Conservation (phyloP, 179 eudicot genomes). For the Carnegiea gigantea region DNA sequence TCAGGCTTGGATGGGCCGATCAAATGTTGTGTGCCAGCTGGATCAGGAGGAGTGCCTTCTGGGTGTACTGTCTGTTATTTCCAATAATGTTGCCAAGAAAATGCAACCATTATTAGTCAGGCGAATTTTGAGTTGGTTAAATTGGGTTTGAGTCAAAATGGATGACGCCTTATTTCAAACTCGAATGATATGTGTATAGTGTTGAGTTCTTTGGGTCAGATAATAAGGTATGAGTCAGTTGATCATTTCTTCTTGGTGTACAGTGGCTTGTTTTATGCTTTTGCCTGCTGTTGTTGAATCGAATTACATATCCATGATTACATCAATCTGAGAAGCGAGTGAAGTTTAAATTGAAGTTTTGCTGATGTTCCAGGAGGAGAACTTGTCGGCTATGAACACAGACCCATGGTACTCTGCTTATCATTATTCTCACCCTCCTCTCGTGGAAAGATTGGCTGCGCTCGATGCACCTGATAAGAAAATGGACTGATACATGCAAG, state of each 20-base stretch:
- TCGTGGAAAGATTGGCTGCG: slow-evolving; percentile 86
- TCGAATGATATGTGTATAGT: not conserved
- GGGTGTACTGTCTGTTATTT: not conserved
- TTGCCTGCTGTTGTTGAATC: not conserved
- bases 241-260: not conserved
- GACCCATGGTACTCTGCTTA: slow-evolving; percentile 98
- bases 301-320: not conserved
- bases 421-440: slow-evolving; percentile 94
- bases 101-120: not conserved
- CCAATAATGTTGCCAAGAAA: not conserved
- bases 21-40: not conserved
- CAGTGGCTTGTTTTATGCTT: not conserved
- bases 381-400: slow-evolving; percentile 90
- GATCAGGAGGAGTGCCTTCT: not conserved
- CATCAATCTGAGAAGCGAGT: not conserved
- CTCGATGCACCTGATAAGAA: slow-evolving; percentile 70
- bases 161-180: not conserved
- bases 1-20: not conserved
- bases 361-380: slow-evolving; percentile 70
- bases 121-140: not conserved
- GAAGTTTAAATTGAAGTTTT: not conserved
- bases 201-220: not conserved
- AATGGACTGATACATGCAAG: slow-evolving; percentile 37
- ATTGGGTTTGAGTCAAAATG: not conserved
- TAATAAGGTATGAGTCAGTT: not conserved